Percentiles rank a stretch among this genome's conserved stretches.
phyloP scores from a whole-genome alignment of 2,329 filamentous ascomycete species.

The Cordyceps militaris region DNA sequence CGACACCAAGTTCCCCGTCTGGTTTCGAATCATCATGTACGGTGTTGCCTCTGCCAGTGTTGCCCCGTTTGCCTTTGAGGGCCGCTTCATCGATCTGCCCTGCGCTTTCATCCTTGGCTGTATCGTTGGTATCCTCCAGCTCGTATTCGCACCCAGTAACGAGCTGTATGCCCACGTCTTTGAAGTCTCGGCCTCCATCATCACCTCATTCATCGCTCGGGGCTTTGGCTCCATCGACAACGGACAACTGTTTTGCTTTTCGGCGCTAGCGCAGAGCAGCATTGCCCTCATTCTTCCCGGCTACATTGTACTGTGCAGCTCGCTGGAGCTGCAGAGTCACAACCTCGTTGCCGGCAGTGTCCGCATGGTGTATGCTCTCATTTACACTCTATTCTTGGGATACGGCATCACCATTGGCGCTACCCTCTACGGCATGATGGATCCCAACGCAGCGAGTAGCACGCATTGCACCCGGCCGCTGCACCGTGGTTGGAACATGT shows the following conservation, averaged over 20 bases:
- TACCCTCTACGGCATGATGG: conserved; percentile 58
- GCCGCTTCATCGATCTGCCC: conserved; percentile 69
- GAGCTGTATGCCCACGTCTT: conserved; percentile 56
- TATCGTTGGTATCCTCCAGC: conserved; percentile 66
- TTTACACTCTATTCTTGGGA: conserved; percentile 67
- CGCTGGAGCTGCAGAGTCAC: conserved; percentile 61
- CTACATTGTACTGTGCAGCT: conserved; percentile 38
- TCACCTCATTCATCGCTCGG: conserved; percentile 63
- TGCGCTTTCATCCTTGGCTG: conserved; percentile 70
- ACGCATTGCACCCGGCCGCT: conserved; percentile 40
- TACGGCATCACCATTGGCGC: conserved; percentile 68
- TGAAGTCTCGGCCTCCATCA: conserved; percentile 49
- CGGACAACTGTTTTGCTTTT: conserved; percentile 61
- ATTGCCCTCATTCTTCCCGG: conserved; percentile 70
- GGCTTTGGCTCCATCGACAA: conserved; percentile 58
- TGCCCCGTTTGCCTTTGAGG: conserved; percentile 73
- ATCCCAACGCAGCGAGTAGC: conserved; percentile 42
- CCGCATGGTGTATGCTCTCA: conserved; percentile 68
- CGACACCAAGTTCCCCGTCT: conserved; percentile 41
- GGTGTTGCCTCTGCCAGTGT: conserved; percentile 70
- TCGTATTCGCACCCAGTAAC: conserved; percentile 66
- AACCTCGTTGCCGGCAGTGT: conserved; percentile 67
- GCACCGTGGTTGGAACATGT: conserved; percentile 45
- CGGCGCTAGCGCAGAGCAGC: conserved; percentile 63
- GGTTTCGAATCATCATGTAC: conserved; percentile 58